Percentiles rank a stretch among this genome's conserved stretches.
phyloP scores from a whole-genome alignment of 2,329 filamentous ascomycete genomes.

The Hirsutella thompsonii region DNA sequence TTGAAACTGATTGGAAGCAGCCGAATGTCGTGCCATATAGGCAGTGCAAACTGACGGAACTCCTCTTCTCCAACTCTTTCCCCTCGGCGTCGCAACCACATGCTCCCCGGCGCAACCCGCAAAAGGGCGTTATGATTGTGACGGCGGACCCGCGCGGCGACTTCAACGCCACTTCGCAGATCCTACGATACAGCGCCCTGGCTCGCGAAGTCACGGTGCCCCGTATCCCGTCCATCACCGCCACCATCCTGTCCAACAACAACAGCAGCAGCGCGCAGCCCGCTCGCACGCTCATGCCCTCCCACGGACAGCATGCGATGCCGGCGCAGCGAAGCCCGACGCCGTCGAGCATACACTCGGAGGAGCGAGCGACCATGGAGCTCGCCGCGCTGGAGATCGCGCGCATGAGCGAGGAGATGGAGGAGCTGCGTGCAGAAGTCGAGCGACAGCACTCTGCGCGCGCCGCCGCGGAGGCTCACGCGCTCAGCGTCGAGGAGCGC shows the following conservation, averaged over 20 bases:
- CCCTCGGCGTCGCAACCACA: conserved; percentile 38
- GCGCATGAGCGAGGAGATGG: conserved; percentile 59
- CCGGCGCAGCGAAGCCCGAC: conserved; percentile 24
- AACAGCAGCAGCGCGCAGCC: conserved; percentile 11
- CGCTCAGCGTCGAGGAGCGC: conserved; percentile 55
- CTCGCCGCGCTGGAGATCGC: conserved; percentile 70
- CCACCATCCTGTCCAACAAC: conserved; percentile 43
- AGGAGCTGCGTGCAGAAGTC: conserved; percentile 57
- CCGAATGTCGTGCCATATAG: conserved; percentile 65
- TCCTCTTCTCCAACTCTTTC: conserved; percentile 82
- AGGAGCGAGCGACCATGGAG: conserved; percentile 64
- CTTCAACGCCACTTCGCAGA: conserved; percentile 94
- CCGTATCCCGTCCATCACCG: conserved; percentile 70
- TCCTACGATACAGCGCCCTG: conserved; percentile 84
- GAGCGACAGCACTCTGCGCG: conserved; percentile 59
- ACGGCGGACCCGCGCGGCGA: conserved; percentile 88
- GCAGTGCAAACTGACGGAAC: conserved; percentile 75
- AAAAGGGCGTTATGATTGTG: conserved; percentile 91
- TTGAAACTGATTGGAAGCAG: conserved; percentile 25
- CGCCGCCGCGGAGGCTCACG: conserved; percentile 58
- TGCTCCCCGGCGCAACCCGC: conserved; percentile 47
- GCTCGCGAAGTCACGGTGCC: conserved; percentile 89
- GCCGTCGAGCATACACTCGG: conserved; percentile 21
- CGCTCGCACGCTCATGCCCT: conserved; percentile 18
- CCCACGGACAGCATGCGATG: too few species aligned